These are phyloP conservation scores for Candolleomyces efflorescens DNA, from an alignment of 768 basidiomycete species.

Conservation along the genomic window DNA sequence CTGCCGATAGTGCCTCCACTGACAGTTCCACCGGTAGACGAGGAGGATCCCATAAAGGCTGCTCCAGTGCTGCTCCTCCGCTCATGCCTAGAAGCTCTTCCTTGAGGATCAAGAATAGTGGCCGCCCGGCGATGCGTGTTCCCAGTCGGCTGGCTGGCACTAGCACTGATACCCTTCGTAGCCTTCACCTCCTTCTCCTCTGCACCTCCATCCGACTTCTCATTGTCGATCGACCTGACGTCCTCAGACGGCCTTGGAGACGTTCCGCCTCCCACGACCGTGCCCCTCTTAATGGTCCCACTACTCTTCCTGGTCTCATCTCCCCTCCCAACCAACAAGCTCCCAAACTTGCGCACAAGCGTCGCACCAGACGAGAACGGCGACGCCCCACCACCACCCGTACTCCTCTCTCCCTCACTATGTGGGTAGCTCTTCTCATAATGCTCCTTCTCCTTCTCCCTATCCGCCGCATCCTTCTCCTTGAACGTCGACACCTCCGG, in stretches of 20 bases:
- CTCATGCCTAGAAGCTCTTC: slow-evolving; percentile 61
- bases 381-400: slow-evolving; percentile 8
- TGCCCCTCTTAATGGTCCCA: slow-evolving; percentile 23
- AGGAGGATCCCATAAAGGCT: slow-evolving; percentile 35
- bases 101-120: slow-evolving; percentile 69
- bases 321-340: slow-evolving; percentile 50
- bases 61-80: slow-evolving; percentile 76
- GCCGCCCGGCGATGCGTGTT: slow-evolving; percentile 69
- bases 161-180: slow-evolving; percentile 20
- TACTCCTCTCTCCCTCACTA: slow-evolving; percentile 21
- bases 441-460: slow-evolving; percentile 25
- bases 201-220: slow-evolving; percentile 16
- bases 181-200: slow-evolving; percentile 12
- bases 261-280: background rate
- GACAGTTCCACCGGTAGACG: slow-evolving; percentile 11
- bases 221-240: slow-evolving; percentile 24
- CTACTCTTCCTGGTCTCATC: slow-evolving; percentile 34
- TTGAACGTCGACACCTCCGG: slow-evolving; percentile 58
- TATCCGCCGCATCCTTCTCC: slow-evolving; percentile 28
- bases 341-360: slow-evolving; percentile 76
- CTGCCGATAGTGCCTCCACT: slow-evolving; percentile 60
- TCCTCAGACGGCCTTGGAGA: slow-evolving; percentile 27
- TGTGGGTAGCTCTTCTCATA: slow-evolving; percentile 20
- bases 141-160: slow-evolving; percentile 54
- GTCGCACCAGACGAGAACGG: slow-evolving; percentile 60